These are phyloP conservation scores for Phytophthora kernoviae DNA, from an alignment of 352 stramenopile species.

Conservation along the genomic window DNA sequence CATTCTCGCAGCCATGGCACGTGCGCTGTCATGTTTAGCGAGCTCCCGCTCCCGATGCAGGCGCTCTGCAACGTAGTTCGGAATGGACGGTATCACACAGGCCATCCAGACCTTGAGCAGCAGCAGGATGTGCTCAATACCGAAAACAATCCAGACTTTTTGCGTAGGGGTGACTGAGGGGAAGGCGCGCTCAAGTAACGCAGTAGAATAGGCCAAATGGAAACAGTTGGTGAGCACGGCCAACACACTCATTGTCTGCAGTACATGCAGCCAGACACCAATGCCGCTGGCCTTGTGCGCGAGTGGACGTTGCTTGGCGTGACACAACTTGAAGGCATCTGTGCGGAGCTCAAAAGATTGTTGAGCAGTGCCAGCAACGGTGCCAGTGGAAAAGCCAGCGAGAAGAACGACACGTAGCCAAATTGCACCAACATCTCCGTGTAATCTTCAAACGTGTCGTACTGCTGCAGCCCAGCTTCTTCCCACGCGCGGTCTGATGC, in stretches of 20 bases:
- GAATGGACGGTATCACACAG: constrained; percentile 60
- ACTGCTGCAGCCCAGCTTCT: constrained; percentile 88
- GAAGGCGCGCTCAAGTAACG: constrained; percentile 57
- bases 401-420: constrained; percentile 96
- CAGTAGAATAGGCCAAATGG: constrained; percentile 90
- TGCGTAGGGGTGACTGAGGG: constrained; percentile 34
- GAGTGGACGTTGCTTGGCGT: constrained; percentile 89
- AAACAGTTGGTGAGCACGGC: constrained; percentile 96
- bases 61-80: constrained; percentile 50
- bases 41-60: constrained; percentile 62
- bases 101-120: constrained; percentile 71
- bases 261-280: constrained; percentile 86
- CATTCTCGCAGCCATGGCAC: constrained; percentile 53
- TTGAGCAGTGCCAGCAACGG: constrained; percentile 93
- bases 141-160: constrained; percentile 86
- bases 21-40: constrained; percentile 74
- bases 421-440: constrained; percentile 95
- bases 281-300: constrained; percentile 94
- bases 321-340: constrained; percentile 95
- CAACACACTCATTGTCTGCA: constrained; percentile 96
- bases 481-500: constrained; percentile 87
- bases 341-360: constrained; percentile 93
- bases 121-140: constrained; percentile 71
- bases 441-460: constrained; percentile 97
- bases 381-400: constrained; percentile 93